Evolutionary conservation across 805 yeast species (phyloP).

Genomic region (Pichia occidentalis): DNA sequence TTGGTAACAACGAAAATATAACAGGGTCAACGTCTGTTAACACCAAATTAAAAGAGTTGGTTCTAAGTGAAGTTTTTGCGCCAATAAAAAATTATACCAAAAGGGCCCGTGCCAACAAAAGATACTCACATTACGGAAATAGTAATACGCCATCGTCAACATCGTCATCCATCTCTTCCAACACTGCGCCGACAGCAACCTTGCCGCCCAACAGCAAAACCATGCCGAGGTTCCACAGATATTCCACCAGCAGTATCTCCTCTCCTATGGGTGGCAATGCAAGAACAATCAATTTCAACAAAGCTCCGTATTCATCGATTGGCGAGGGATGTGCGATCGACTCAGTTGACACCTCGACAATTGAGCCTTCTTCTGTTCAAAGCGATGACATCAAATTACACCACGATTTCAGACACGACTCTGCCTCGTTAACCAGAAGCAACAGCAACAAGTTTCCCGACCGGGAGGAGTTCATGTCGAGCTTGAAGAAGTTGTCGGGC

Average conservation of each 20-base stretch:
- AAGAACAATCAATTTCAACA: background rate
- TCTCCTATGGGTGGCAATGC: conserved; percentile 9
- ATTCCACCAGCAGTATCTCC: conserved; percentile 24
- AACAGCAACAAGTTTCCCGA: conserved; percentile 20
- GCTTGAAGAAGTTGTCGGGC: conserved; percentile 12
- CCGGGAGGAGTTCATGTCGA: conserved; percentile 24
- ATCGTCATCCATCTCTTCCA: conserved; percentile 11
- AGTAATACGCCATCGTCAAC: conserved; percentile 3
- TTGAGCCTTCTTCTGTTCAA: conserved; percentile 18
- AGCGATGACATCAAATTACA: conserved; percentile 17
- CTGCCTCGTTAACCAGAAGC: background rate
- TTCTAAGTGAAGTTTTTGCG: conserved; percentile 66
- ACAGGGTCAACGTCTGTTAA: conserved; percentile 67
- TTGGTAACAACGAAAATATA: background rate
- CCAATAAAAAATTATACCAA: conserved; percentile 35
- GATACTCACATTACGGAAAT: conserved; percentile 3
- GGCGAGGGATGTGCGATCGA: background rate
- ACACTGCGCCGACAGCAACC: conserved; percentile 10
- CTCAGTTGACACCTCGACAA: background rate
- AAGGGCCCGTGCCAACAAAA: conserved; percentile 11
- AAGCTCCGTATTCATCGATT: background rate
- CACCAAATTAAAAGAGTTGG: conserved; percentile 62
- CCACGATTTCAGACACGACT: conserved; percentile 2
- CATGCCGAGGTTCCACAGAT: conserved; percentile 20
- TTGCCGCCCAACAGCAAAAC: conserved; percentile 12